phyloP scores from a whole-genome alignment of 805 yeast genomes.

The Wickerhamiella brachini region DNA sequence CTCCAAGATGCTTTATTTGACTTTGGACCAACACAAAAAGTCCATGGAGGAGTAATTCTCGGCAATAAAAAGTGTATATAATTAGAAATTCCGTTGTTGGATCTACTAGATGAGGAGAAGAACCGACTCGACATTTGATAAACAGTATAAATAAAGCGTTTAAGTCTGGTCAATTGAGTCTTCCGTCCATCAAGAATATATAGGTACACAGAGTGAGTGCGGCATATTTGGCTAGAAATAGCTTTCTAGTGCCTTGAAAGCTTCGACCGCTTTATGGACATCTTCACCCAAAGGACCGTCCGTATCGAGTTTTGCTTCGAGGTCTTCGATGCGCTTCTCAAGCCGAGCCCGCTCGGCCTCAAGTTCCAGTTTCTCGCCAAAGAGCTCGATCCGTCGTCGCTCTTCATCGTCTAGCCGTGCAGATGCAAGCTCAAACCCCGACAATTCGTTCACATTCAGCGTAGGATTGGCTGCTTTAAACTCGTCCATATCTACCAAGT shows the following conservation, averaged over 20 bases:
- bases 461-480: conserved; percentile 15
- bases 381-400: conserved; percentile 13
- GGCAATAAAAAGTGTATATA: not conserved
- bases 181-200: too few species aligned
- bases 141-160: too few species aligned
- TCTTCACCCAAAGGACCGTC: not conserved
- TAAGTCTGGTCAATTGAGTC: too few species aligned
- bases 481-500: conserved; percentile 14
- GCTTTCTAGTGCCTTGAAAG: not conserved
- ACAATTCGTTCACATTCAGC: conserved; percentile 1
- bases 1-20: conserved; percentile 55
- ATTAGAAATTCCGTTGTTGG: too few species aligned
- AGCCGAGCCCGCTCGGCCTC: conserved; percentile 10
- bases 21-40: conserved; percentile 51
- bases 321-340: conserved; percentile 10
- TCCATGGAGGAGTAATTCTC: not conserved
- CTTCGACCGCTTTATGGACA: not conserved
- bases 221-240: too few species aligned
- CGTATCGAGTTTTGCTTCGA: not conserved
- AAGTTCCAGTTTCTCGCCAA: conserved; percentile 11
- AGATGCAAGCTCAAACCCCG: conserved; percentile 11
- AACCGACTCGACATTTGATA: too few species aligned
- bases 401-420: conserved; percentile 19
- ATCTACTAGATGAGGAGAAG: too few species aligned
- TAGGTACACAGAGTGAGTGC: too few species aligned